Conservation (phyloP, 1,139 yeast species). For the Taiozyma sp. region DNA sequence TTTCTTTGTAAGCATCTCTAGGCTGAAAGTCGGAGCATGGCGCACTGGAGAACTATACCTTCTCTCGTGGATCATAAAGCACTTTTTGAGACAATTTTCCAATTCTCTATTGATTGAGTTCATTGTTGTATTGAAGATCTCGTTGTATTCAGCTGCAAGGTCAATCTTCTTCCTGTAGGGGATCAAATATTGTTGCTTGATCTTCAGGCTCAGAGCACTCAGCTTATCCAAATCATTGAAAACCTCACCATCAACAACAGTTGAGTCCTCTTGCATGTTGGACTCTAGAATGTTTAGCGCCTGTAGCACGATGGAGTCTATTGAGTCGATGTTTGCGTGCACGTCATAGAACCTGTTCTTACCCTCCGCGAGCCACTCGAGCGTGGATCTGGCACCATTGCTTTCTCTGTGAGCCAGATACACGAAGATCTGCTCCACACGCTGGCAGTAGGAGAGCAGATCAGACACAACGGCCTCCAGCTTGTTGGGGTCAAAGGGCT, state of each 20-base stretch:
- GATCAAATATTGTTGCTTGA: slow-evolving; percentile 31
- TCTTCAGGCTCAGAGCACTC: slow-evolving; percentile 23
- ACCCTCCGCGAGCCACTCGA: slow-evolving; percentile 49
- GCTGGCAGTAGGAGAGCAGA: slow-evolving; percentile 14
- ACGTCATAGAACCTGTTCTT: slow-evolving; percentile 37
- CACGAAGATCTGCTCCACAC: slow-evolving; percentile 12
- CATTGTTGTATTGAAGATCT: slow-evolving; percentile 47
- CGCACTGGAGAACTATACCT: slow-evolving; percentile 38
- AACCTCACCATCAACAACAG: slow-evolving; percentile 17
- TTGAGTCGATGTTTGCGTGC: slow-evolving; percentile 32
- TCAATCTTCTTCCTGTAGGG: slow-evolving; percentile 41
- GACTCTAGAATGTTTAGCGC: slow-evolving; percentile 34
- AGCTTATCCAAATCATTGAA: slow-evolving; percentile 28
- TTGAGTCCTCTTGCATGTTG: slow-evolving; percentile 15
- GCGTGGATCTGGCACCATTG: slow-evolving; percentile 1
- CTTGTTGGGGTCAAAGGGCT: slow-evolving; percentile 19
- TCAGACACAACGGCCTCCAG: slow-evolving; percentile 17
- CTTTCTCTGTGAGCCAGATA: slow-evolving; percentile 3
- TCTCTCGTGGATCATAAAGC: slow-evolving; percentile 36
- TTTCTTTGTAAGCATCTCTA: slow-evolving; percentile 37
- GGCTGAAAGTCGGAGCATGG: slow-evolving; percentile 34
- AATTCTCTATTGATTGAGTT: slow-evolving; percentile 47
- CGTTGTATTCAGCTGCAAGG: slow-evolving; percentile 52
- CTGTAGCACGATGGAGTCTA: slow-evolving; percentile 44
- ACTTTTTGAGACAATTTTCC: slow-evolving; percentile 37